Evolutionary conservation across 805 yeast genomes (phyloP), one percentile per base, ranked within the genome.

Genomic region (Metschnikowia vanudenii): DNA sequence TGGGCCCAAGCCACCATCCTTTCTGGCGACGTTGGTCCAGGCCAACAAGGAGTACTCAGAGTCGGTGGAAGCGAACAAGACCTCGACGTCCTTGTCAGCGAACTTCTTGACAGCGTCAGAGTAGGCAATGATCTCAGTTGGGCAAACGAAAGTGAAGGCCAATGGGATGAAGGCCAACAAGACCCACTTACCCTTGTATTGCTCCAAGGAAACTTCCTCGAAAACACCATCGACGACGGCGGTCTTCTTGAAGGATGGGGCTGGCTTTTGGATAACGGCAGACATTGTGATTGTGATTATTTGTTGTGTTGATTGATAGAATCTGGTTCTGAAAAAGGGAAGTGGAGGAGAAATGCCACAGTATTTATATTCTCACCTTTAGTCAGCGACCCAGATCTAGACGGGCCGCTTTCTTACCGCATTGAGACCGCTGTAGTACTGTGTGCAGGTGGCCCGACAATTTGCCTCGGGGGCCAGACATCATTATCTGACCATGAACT

Each of bases 111-210:
- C 87, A 60, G 97, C 97, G 62, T 92, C 96, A 55, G 97, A 88
- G 85, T 90, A 94, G 61, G 98, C 98, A 74, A 94, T 84, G 79
- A 94, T 91, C 80, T 94, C 98, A 60, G 99, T 94, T 73, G 99
- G 99, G 78, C 99, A 94, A 55, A 94, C 98, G 62, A 94, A 94
- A 52, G 99, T 94, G 91, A 94, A 94, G 43, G 99, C 99, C 81
- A 92, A 78, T 73, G 99, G 99, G 71, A 94, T 85, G 79, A 94
- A 94, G 54, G 95, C 98, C 65, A 94, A 80, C 57, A 94, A 75
- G 59, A 94, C 97, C 96, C 97, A 94, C 76, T 94, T 88, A 67
- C 99, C 99, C 78, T 85, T 85, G 88, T 85, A 94, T 75, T 88
- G 86, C 64, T 92, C 98, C 61, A 94, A 84, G 52, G 96, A 79